These are phyloP conservation scores for Coemansia sp. DNA, from an alignment of 192 early-diverging fungal genomes.

Conservation along the genomic window DNA sequence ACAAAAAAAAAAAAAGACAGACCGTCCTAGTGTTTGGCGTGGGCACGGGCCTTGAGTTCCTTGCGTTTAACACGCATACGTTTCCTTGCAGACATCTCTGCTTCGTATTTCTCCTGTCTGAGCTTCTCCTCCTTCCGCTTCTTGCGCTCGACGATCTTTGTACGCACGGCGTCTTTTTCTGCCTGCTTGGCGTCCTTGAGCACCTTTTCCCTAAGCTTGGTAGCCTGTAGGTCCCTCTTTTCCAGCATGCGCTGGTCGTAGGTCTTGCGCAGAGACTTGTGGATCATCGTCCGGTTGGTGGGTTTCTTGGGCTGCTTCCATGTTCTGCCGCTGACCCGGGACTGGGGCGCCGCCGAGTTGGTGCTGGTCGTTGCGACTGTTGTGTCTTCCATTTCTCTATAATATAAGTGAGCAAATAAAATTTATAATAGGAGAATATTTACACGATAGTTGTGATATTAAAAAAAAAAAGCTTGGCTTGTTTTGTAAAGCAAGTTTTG, in stretches of 20 bases:
- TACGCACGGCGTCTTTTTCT: constrained; percentile 26
- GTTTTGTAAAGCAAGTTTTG: too few species aligned
- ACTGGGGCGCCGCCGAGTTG: constrained; percentile 19
- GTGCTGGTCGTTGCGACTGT: not conserved
- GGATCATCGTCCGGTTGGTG: constrained; percentile 46
- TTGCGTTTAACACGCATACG: constrained; percentile 55
- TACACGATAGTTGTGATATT: too few species aligned
- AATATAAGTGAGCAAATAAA: too few species aligned
- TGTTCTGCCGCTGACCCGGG: constrained; percentile 43
- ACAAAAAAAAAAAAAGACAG: not conserved
- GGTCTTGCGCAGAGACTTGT: constrained; percentile 41
- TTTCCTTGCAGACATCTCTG: constrained; percentile 51
- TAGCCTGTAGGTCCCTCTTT: constrained; percentile 22
- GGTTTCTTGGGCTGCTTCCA: constrained; percentile 51
- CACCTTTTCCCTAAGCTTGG: constrained; percentile 34
- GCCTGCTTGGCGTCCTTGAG: constrained; percentile 43
- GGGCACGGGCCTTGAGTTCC: constrained; percentile 51
- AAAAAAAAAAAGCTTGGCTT: too few species aligned
- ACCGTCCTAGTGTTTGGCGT: constrained; percentile 48
- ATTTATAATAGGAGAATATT: too few species aligned
- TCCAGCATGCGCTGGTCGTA: constrained; percentile 46
- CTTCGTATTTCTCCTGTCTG: constrained; percentile 35
- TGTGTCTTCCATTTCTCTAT: not conserved
- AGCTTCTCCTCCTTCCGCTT: constrained; percentile 46
- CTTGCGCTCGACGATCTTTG: constrained; percentile 42